Base-by-base conservation (phyloP, 768 basidiomycete species). In the Hygrocybe coccinea region DNA sequence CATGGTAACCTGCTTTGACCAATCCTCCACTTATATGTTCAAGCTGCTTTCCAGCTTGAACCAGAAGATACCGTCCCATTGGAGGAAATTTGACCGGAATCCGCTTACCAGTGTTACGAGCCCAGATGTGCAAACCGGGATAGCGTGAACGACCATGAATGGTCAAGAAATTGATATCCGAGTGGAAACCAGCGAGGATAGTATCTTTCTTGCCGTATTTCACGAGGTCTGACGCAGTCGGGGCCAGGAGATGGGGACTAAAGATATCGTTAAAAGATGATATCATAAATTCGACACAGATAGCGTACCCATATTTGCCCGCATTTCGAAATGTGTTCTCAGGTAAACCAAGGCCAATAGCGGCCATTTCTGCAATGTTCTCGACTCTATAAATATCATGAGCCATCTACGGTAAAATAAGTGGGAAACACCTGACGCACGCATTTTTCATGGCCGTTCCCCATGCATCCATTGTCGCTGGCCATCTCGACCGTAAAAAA, bases 41-140 rank as follows among this genome's bases (percentile, higher is more conserved):
- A 10, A 98, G 80, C 67, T 98, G 95, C 70, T 94, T 95, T 38
- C 95, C 95, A 1, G 94, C 94, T 70, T 98, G 95, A 1, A 98
- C 91, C 12, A 98, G 81, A 34, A 98, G 79, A 65, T 86, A 85
- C 38, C 85, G 81, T 3, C 87, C 89, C 1, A 80, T 76, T 1
- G 94, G 52, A 2, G 59, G 94, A 49, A 98, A 91, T 64, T 79
- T 84, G 44, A 97, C 94, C 2, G 86, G 76, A 57, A 97, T 91
- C 12, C 91, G 85, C 67, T 89, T 92, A 29, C 95, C 95, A 0
- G 87, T 86, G 65, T 97, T 97, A 36, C 95, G 81, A 12, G 92
- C 95, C 95, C 95, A 97, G 51, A 97, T 89, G 67, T 97, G 82
- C 21, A 97, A 77, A 24, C 91, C 92, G 0, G 92, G 90, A 69